Percentiles rank a stretch among this genome's conserved stretches.
These are phyloP conservation scores for Terana coerulea DNA, from an alignment of 768 basidiomycete genomes.

Conservation along the genomic window DNA sequence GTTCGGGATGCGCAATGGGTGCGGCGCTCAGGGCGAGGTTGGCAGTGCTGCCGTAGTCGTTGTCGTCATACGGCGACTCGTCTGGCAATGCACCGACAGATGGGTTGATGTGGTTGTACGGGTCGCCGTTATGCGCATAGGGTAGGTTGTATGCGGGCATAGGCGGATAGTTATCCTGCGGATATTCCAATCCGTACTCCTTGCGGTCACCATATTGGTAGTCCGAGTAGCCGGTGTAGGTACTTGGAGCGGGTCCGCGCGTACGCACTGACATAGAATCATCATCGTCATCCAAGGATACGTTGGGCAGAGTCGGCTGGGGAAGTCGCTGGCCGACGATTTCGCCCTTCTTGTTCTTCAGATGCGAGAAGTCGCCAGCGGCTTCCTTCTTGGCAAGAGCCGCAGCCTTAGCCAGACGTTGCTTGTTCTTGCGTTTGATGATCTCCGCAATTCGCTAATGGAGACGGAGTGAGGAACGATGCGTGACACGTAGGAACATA, in stretches of 20 bases:
- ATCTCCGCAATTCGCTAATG: slow-evolving; percentile 84
- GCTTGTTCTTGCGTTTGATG: slow-evolving; percentile 87
- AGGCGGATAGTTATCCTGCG: slow-evolving; percentile 47
- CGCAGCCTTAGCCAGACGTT: slow-evolving; percentile 76
- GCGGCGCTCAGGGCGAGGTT: slow-evolving; percentile 59
- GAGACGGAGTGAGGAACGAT: slow-evolving; percentile 9
- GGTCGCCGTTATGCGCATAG: slow-evolving; percentile 52
- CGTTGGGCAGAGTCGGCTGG: slow-evolving; percentile 91
- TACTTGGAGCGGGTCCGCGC: slow-evolving; percentile 53
- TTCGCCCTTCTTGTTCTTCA: slow-evolving; percentile 92
- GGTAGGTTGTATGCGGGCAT: slow-evolving; percentile 74
- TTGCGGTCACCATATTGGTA: slow-evolving; percentile 50
- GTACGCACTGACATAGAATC: slow-evolving; percentile 51
- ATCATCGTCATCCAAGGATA: slow-evolving; percentile 79
- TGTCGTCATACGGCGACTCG: slow-evolving; percentile 51
- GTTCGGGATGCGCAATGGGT: slow-evolving; percentile 41
- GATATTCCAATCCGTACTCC: slow-evolving; percentile 37
- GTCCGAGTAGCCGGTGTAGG: slow-evolving; percentile 43
- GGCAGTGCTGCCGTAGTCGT: slow-evolving; percentile 63
- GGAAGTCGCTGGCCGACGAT: slow-evolving; percentile 75
- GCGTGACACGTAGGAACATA: slow-evolving; percentile 12
- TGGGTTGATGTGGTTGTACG: slow-evolving; percentile 50
- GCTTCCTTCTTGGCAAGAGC: slow-evolving; percentile 89
- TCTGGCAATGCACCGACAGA: slow-evolving; percentile 58
- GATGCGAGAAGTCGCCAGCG: slow-evolving; percentile 82